These are phyloP conservation scores for Tagetes erecta DNA, from an alignment of 129 eudicot genomes.

Conservation along the genomic window DNA sequence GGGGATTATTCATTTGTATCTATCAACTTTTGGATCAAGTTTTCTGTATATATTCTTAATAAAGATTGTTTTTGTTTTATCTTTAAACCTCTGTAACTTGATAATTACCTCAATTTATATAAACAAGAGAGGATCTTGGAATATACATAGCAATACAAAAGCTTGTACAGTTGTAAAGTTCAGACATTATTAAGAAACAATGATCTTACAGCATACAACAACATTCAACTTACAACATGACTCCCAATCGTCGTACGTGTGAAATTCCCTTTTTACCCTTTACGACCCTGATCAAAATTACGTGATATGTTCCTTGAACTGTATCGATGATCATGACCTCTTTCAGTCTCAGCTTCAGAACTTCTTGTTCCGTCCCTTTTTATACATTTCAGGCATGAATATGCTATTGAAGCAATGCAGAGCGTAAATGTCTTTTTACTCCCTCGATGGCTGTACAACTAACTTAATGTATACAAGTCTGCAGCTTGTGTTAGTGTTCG, in stretches of 20 bases:
- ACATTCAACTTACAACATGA: constrained; percentile 27
- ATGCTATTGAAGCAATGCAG: neutral
- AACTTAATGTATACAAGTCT: constrained; percentile 33
- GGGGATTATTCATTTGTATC: constrained; percentile 16
- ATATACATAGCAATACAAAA: constrained; percentile 1
- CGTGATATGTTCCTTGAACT: neutral
- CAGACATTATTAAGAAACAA: constrained; percentile 25
- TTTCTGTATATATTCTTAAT: constrained; percentile 37
- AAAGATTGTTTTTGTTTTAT: constrained; percentile 17
- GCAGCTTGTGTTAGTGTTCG: constrained; percentile 48
- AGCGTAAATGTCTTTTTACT: constrained; percentile 6
- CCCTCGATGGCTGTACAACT: constrained; percentile 21
- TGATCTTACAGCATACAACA: constrained; percentile 33
- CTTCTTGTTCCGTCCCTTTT: constrained; percentile 19
- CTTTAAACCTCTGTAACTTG: constrained; percentile 14
- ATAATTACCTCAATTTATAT: constrained; percentile 11
- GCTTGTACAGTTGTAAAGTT: constrained; percentile 27
- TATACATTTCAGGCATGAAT: neutral
- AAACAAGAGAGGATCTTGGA: constrained; percentile 7
- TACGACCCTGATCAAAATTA: constrained; percentile 8
- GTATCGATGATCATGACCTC: neutral
- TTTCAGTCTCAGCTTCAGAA: constrained; percentile 11
- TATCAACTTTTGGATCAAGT: constrained; percentile 17
- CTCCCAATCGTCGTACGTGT: neutral
- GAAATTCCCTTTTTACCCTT: constrained; percentile 14